Evolutionary conservation across 352 stramenopile species (phyloP), one percentile per base, ranked within the genome.

Genomic region (Peronospora belbahrii): DNA sequence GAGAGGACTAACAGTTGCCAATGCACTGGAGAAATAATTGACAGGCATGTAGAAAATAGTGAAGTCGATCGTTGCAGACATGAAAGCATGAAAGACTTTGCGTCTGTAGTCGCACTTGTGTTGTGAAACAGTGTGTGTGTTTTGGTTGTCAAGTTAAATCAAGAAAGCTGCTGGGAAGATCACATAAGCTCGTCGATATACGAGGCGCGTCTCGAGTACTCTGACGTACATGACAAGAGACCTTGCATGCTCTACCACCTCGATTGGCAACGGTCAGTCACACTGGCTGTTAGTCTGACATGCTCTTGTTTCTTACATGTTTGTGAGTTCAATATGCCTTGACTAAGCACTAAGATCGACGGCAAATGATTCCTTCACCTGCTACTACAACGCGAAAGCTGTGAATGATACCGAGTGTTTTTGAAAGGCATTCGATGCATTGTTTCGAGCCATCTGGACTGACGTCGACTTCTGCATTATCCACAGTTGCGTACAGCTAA

Each of bases 151-250:
- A 19, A 8, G 13, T 5, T 33, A 6, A 8, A 14, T n/a, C n/a
- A n/a, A 5, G 6, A 6, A 11, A n/a, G 9, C 14, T 25, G 10
- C 2, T 51, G 15, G 41, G 44, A 35, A 6, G 30, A 33, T 14
- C 14, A 28, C 32, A 23, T 42, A 24, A 46, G 42, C 42, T 33
- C 13, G 34, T 52, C 46, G 7, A 58, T 35, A 8, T 27, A 9
- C 23, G 14, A 40, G 18, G 6, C 46, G 17, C 39, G 13, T 42
- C 39, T 42, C 39, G 31, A 24, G 35, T 35, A 33, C 55, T 24
- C 50, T 65, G 43, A n/a, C 56, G 56, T 60, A 38, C 39, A 50
- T 9, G 55, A 33, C 50, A 9, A 59, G 51, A 52, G 52, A 52
- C 31, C 40, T 17, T 42, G 37, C 35, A 37, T 14, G 20, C 17